Base-by-base conservation (phyloP, 257 asterid species). In the Lycium ferocissimum region DNA sequence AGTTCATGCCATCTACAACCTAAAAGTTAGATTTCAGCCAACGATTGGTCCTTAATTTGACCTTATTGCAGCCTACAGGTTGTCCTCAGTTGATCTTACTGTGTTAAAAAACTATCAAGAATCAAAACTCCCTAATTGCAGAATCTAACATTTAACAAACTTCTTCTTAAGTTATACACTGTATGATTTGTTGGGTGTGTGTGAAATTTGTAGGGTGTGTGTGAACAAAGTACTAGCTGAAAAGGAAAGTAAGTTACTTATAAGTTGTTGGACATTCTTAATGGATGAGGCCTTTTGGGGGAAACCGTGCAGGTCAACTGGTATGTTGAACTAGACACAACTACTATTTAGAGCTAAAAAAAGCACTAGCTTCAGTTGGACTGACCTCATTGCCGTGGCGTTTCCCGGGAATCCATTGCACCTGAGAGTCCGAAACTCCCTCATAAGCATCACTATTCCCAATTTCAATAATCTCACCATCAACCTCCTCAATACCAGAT, bases 311-410 rank as follows among this genome's bases (percentile, higher is more conserved):
- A 26, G 33, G 33, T 26, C 33, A 26, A 26, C 1, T 15, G 62
- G 53, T 26, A 51, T 14, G 49, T 49, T 78, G 53, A 53, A 26
- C 65, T 13, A 26, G 49, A 65, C 82, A 53, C 20, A 78, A 78
- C n/a, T 53, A 26, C 49, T 26, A 53, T 18, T 20, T 17, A 5
- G 47, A 70, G 82, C 78, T 45, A 45, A 26, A 72, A 51, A 65
- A 10, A 45, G 51, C 62, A 22, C 62, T 51, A 51, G 81, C 59
- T 75, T 75, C 62, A 6, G 45, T 75, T 33, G 83, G 76, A 84
- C 91, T 82, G 76, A 97, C 99, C 98, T 95, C 98, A 70, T 93
- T 91, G 9, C 90, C 85, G 45, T 95, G 93, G 85, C 99, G 96
- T 87, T 95, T 95, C 37, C 97, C 97, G 1, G 98, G 94, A 85